Base-by-base conservation (phyloP, 1,139 yeast species). In the Yamadazyma friedrichii region DNA sequence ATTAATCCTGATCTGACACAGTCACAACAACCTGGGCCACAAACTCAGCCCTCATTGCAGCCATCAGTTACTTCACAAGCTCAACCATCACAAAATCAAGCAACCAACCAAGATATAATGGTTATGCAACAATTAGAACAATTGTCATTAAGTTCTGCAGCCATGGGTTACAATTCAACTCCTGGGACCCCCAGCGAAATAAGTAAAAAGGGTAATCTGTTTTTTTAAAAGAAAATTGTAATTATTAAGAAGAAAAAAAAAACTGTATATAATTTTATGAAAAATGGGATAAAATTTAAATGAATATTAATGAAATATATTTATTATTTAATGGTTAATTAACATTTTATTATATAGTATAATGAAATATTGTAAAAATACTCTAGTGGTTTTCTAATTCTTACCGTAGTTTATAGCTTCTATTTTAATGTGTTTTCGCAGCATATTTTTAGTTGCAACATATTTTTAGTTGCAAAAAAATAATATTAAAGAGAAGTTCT, bases 111-210 rank as follows among this genome's bases (percentile, higher is more conserved):
- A 41, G 39, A 35, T 40, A 35, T 41, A 26, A 40, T 43, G 22
- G 72, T 70, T 9, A 69, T 73, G 76, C 72, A 68, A 50, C 78
- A 73, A 49, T 68, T 74, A 52, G 78, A 74, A 50, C 76, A 71
- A 48, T 58, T 74, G 38, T 70, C 77, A 2, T 56, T 74, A 44
- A 70, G 74, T 42, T 71, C 78, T 3, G 78, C 76, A 4, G 78
- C 78, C 2, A 54, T 73, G 61, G 78, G 78, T 2, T 74, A 72
- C 48, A 65, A 65, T 43, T 69, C 76, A 9, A 70, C 66, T 41
- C 78, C 78, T 8, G 73, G 74, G 9, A 71, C 69, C 6, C 74
- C 74, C 6, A 54, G 56, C 15, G 51, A 43, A 9, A 30, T 32
- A 12, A 39, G 20, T 26, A 39, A 39, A 24, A 42, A 33, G 26